Evolutionary conservation across 2,329 filamentous ascomycete species (phyloP).

Genomic region (Fusarium stilboides): DNA sequence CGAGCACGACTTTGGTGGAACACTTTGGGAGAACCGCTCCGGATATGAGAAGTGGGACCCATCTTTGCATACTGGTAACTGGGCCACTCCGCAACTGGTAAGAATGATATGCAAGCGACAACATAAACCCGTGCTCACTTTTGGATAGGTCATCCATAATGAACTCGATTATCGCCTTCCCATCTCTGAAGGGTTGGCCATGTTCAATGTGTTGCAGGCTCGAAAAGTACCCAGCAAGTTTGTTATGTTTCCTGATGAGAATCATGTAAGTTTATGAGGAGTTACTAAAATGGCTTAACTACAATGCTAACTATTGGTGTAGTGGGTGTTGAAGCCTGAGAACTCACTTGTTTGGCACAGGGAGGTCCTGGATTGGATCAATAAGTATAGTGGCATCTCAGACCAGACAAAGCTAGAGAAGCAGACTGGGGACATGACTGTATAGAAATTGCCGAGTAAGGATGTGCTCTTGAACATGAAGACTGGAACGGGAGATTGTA

Average conservation of each 20-base stretch:
- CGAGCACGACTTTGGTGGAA: conserved; percentile 76
- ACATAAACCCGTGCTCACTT: neutral
- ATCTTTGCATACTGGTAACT: conserved; percentile 74
- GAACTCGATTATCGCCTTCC: conserved; percentile 91
- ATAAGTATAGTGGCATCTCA: conserved; percentile 69
- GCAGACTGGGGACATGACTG: conserved; percentile 37
- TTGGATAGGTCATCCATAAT: conserved; percentile 77
- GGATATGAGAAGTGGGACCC: conserved; percentile 81
- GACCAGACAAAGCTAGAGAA: conserved; percentile 44
- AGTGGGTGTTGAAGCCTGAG: conserved; percentile 92
- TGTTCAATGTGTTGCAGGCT: conserved; percentile 88
- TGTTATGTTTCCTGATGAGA: conserved; percentile 84
- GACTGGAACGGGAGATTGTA: neutral
- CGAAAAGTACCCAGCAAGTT: conserved; percentile 82
- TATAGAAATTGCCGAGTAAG: conserved; percentile 17
- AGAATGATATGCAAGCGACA: conserved; percentile 26
- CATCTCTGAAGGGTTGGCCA: conserved; percentile 85
- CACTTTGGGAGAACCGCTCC: conserved; percentile 72
- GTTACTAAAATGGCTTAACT: neutral
- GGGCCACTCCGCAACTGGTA: conserved; percentile 89
- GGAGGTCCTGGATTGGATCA: conserved; percentile 85
- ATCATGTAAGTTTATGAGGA: conserved; percentile 60
- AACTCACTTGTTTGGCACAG: conserved; percentile 93
- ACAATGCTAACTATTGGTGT: conserved; percentile 8
- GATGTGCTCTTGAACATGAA: neutral